Evolutionary conservation across 768 basidiomycete genomes (phyloP).

Genomic region (Steccherinum ochraceum): DNA sequence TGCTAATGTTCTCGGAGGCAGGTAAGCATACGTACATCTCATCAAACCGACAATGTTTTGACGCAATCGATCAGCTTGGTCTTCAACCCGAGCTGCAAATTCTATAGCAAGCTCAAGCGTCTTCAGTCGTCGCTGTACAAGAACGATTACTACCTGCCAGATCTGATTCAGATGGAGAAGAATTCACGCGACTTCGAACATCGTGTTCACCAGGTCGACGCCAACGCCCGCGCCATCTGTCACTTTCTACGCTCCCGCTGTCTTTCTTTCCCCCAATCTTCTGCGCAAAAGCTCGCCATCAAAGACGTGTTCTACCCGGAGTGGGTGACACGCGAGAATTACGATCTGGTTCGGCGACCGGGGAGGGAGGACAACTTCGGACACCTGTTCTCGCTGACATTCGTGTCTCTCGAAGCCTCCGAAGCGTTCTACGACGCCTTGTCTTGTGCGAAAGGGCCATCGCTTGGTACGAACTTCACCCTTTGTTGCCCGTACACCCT

Average conservation of each 20-base stretch:
- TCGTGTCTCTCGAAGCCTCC: slow-evolving; percentile 33
- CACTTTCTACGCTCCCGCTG: slow-evolving; percentile 33
- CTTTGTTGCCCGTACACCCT: slow-evolving; percentile 46
- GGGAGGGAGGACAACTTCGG: slow-evolving; percentile 31
- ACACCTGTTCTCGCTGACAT: slow-evolving; percentile 37
- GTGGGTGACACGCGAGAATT: slow-evolving; percentile 36
- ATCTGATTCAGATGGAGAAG: slow-evolving; percentile 48
- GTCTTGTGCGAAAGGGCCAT: slow-evolving; percentile 42
- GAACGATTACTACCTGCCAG: slow-evolving; percentile 41
- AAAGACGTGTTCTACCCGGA: slow-evolving; percentile 43
- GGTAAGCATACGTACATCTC: slow-evolving; percentile 26
- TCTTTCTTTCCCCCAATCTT: slow-evolving; percentile 3
- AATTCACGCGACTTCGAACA: slow-evolving; percentile 44
- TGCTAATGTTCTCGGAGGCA: slow-evolving; percentile 50
- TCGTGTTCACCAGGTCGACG: slow-evolving; percentile 37
- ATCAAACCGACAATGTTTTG: no score
- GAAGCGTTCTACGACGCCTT: slow-evolving; percentile 39
- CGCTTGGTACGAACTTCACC: slow-evolving; percentile 47
- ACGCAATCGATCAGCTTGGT: slow-evolving; percentile 29
- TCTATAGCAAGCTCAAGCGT: slow-evolving; percentile 31
- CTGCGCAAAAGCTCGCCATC: slow-evolving; percentile 23
- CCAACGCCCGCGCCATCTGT: slow-evolving; percentile 38
- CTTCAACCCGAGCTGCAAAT: slow-evolving; percentile 36
- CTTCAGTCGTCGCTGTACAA: slow-evolving; percentile 31
- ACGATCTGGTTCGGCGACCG: slow-evolving; percentile 20